Evolutionary conservation across 1,139 yeast species (phyloP).

Genomic region (Geotrichum histeridarum): DNA sequence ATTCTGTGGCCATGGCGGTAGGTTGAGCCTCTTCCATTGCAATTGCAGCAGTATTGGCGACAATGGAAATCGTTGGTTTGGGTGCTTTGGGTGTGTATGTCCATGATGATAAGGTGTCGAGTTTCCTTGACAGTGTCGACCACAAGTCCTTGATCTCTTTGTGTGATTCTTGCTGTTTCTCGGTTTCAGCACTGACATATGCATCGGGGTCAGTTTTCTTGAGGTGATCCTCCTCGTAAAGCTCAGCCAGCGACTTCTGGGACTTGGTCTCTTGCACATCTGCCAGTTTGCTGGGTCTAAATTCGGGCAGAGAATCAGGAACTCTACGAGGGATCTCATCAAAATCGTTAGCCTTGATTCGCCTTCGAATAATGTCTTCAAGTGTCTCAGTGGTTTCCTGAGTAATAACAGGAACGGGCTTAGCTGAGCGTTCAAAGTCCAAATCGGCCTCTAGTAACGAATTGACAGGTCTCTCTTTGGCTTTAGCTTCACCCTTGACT

Average conservation of each 20-base stretch:
- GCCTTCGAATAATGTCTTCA: slow-evolving; percentile 80
- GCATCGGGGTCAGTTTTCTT: slow-evolving; percentile 45
- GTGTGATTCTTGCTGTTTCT: slow-evolving; percentile 66
- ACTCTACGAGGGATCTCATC: slow-evolving; percentile 79
- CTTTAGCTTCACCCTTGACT: slow-evolving; percentile 84
- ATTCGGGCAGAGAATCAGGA: slow-evolving; percentile 53
- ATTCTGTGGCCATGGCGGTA: slow-evolving; percentile 63
- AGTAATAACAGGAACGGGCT: slow-evolving; percentile 90
- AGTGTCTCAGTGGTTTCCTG: slow-evolving; percentile 77
- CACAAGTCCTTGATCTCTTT: slow-evolving; percentile 69
- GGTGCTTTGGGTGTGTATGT: slow-evolving; percentile 91
- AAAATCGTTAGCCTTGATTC: slow-evolving; percentile 69
- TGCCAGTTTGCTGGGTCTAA: slow-evolving; percentile 45
- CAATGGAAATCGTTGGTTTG: slow-evolving; percentile 71
- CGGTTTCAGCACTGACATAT: slow-evolving; percentile 42
- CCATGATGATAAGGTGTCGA: slow-evolving; percentile 87
- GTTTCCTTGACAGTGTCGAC: slow-evolving; percentile 57
- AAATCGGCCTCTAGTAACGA: slow-evolving; percentile 61
- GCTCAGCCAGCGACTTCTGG: slow-evolving; percentile 79
- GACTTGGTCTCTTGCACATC: slow-evolving; percentile 85
- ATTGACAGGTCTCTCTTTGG: slow-evolving; percentile 76
- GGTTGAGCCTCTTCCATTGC: slow-evolving; percentile 98
- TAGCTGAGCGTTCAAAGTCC: slow-evolving; percentile 69
- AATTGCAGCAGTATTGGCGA: slow-evolving; percentile 73
- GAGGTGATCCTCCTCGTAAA: slow-evolving; percentile 77